Evolutionary conservation across 768 basidiomycete species (phyloP).

Genomic region (Kwoniella newhampshirensis): DNA sequence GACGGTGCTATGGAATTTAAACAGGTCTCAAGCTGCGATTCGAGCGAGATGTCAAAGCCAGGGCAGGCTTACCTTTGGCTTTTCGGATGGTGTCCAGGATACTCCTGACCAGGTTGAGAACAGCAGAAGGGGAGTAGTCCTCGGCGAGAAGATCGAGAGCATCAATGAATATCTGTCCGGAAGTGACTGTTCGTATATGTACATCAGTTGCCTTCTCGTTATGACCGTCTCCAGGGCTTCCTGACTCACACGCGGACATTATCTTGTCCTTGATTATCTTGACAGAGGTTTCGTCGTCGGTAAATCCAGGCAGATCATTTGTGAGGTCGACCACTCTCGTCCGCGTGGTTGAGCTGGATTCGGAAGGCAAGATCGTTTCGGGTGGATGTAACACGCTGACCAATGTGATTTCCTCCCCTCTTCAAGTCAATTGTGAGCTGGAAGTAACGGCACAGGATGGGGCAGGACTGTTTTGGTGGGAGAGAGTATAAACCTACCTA

Average conservation of each 20-base stretch:
- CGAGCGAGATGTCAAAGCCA: too few relatives aligned
- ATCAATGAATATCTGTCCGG: conserved; percentile 47
- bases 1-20: conserved; percentile 46
- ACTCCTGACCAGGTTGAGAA: conserved; percentile 25
- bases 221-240: not conserved
- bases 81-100: conserved; percentile 25
- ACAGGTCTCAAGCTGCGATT: not conserved
- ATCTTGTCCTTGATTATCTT: conserved; percentile 9
- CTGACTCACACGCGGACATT: conserved; percentile 23
- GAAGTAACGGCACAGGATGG: not conserved
- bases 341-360: not conserved
- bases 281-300: conserved; percentile 2
- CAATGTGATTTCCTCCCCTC: conserved; percentile 20
- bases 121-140: conserved; percentile 32
- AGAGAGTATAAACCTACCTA: too few relatives aligned
- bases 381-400: conserved; percentile 34
- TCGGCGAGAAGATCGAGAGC: conserved; percentile 44
- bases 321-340: conserved; percentile 37
- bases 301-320: conserved; percentile 26
- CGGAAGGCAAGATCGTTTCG: conserved; percentile 14
- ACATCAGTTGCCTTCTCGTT: conserved; percentile 5
- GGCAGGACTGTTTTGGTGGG: too few relatives aligned
- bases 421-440: not conserved
- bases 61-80: conserved; percentile 35
- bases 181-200: conserved; percentile 9